Evolutionary conservation across 2,329 filamentous ascomycete genomes (phyloP).

Genomic region (Dactylellina sp.): DNA sequence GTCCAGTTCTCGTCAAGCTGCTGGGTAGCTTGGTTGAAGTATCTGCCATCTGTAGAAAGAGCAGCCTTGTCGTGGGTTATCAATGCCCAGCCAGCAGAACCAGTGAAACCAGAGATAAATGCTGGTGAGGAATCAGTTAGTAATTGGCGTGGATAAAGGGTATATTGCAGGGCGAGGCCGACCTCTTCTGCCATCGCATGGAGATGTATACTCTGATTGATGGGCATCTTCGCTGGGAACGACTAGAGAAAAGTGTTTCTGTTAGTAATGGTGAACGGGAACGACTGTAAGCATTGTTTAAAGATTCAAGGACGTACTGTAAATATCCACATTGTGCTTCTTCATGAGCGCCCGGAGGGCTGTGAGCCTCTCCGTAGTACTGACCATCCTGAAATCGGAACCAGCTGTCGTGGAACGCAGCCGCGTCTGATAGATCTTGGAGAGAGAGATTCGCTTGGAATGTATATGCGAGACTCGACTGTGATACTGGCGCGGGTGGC

Average conservation of each 20-base stretch:
- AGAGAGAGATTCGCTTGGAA: constrained; percentile 6
- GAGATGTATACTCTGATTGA: constrained; percentile 96
- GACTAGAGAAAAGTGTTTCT: constrained; percentile 70
- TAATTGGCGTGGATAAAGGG: background rate
- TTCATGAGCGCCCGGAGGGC: constrained; percentile 87
- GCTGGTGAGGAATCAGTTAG: constrained; percentile 65
- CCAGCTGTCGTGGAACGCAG: constrained; percentile 18
- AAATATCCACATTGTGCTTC: constrained; percentile 86
- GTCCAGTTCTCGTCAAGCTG: constrained; percentile 93
- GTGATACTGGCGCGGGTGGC: background rate
- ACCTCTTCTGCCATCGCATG: constrained; percentile 89
- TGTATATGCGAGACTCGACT: background rate
- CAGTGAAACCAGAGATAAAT: constrained; percentile 93
- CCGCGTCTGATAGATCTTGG: background rate
- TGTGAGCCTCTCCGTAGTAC: constrained; percentile 80
- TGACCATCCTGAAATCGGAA: constrained; percentile 66
- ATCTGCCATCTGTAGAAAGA: constrained; percentile 92
- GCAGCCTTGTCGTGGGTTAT: constrained; percentile 87
- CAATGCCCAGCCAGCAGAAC: constrained; percentile 92
- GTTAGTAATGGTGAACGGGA: constrained; percentile 61
- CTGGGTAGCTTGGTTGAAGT: constrained; percentile 95
- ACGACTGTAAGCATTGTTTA: constrained; percentile 15
- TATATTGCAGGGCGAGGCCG: constrained; percentile 12
- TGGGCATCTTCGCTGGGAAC: constrained; percentile 97
- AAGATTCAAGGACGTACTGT: constrained; percentile 73